Evolutionary conservation across 768 basidiomycete genomes (phyloP), one percentile per base, ranked within the genome.

Genomic region (Rhizopogon rudus): DNA sequence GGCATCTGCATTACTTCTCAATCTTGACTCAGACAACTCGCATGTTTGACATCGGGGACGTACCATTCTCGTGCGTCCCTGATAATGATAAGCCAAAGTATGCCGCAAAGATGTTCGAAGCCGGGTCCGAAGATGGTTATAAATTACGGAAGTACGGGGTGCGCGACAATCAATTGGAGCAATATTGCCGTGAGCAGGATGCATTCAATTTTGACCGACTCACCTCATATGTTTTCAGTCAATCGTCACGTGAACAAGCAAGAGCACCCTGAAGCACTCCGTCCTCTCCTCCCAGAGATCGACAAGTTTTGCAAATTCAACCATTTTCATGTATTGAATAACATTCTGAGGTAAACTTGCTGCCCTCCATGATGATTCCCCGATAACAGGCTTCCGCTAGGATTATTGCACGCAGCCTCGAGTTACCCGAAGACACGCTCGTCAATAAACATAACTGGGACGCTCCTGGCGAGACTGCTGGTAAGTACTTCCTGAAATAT

Each of bases 91-190:
- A 81, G 59, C 60, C 65, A 25, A 46, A 31, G 3, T 78, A 80
- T 57, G 67, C 57, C 25, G 75, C 57, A 2, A 59, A 73, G 14
- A 73, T 73, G 53, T 76, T 76, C 52, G 68, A 76, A 31, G 73
- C 69, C 0, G 78, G 77, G 13, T 74, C 77, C 2, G 81, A 74
- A 58, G 75, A 79, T 57, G 81, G 81, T 1, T 83, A 82, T 60
- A 83, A 82, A 60, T 68, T 69, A 5, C 71, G 77, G 3, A 70
- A 75, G 43, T 78, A 79, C 55, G 81, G 75, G 77, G 79, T 80
- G 52, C 17, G n/a, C n/a, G n/a, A n/a, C n/a, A n/a, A n/a, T n/a
- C n/a, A 86, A 58, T 60, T 85, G 10, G 85, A 87, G 61, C 73
- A 79, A 46, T 86, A 87, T 61, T 82, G 80, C 58, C 73, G 85